Base-by-base conservation (phyloP, 2,329 filamentous ascomycete genomes). In the Colletotrichum phormii region DNA sequence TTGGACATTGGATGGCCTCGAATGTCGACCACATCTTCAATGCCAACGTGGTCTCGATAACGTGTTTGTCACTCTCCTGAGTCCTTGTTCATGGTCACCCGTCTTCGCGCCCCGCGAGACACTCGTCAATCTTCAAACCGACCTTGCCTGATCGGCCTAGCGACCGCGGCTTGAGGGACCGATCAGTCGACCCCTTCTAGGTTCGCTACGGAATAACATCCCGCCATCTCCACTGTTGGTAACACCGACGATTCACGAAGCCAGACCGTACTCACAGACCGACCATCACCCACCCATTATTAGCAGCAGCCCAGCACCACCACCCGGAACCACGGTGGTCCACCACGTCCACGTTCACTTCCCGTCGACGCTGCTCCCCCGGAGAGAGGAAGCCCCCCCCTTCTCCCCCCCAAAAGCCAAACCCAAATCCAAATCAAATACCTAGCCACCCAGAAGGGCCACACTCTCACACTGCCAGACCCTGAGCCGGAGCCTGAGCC, bases 41-140 rank as follows among this genome's bases (percentile, higher is more conserved):
- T 64, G 31, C 62, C 63, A 64, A 58, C 60, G 63, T 73, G 72
- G 68, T 51, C 53, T 46, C 46, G 49, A 66, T 54, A 29, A 68
- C 54, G 37, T 59, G 54, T 71, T 51, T 46, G 29, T 61, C 67
- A 31, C 67, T 65, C 59, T 42, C 5, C 13, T 15, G 67, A 49
- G 15, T 29, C 67, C 60, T 46, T 37, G 64, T 77, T 76, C 59
- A 77, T 74, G 75, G 69, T 68, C 66, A 37, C 33, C 67, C 67
- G 60, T 55, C 55, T 24, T 72, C 37, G 26, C 55, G 64, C 64
- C 49, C 66, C 57, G 69, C 70, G 61, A 71, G 69, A 69, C 70
- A 66, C 72, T 72, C 66, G 65, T 74, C 75, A 59, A 72, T 51
- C 61, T 73, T 66, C 26, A 64, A 46, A 54, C 68, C 53, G 53